Evolutionary conservation across 768 basidiomycete genomes (phyloP).

Genomic region (Agrocybe praecox): DNA sequence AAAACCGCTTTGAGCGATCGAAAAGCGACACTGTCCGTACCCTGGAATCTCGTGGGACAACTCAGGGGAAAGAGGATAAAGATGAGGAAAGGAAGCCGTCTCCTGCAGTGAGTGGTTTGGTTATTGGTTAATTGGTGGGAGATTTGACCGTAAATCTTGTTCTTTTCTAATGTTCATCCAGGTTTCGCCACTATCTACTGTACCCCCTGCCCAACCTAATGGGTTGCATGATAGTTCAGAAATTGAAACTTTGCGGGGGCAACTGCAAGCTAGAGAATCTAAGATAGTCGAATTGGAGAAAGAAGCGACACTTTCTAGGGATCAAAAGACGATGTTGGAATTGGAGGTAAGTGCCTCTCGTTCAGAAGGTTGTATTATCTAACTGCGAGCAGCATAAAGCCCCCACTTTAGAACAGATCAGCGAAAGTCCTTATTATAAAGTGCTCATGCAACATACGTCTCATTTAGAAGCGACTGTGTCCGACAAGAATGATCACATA

Average conservation of each 20-base stretch:
- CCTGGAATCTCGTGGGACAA: slow-evolving; percentile 37
- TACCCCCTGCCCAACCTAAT: slow-evolving; percentile 34
- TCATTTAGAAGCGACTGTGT: slow-evolving; percentile 42
- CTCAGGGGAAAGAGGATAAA: slow-evolving; percentile 33
- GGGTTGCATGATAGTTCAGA: slow-evolving; percentile 38
- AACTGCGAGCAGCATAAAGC: slow-evolving; percentile 35
- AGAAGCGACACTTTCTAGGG: slow-evolving; percentile 45
- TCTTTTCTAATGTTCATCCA: slow-evolving; percentile 46
- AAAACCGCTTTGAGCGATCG: slow-evolving; percentile 64
- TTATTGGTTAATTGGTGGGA: slow-evolving; percentile 62
- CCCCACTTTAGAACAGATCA: slow-evolving; percentile 46
- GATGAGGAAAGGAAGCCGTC: slow-evolving; percentile 59
- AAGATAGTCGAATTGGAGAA: slow-evolving; percentile 51
- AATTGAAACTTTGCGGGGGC: slow-evolving; percentile 39
- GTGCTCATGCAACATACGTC: slow-evolving; percentile 56
- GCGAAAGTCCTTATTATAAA: slow-evolving; percentile 55
- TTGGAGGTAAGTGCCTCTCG: slow-evolving; percentile 39
- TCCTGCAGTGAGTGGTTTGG: slow-evolving; percentile 73
- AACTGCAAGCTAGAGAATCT: slow-evolving; percentile 43
- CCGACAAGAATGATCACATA: slow-evolving; percentile 40
- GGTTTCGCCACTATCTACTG: slow-evolving; percentile 35
- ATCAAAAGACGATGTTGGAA: slow-evolving; percentile 45
- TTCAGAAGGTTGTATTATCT: neutral
- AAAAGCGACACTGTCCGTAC: slow-evolving; percentile 54
- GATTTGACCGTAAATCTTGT: slow-evolving; percentile 46